Base-by-base conservation (phyloP, 495 filamentous ascomycete species). In the Acidiella bohemica region DNA sequence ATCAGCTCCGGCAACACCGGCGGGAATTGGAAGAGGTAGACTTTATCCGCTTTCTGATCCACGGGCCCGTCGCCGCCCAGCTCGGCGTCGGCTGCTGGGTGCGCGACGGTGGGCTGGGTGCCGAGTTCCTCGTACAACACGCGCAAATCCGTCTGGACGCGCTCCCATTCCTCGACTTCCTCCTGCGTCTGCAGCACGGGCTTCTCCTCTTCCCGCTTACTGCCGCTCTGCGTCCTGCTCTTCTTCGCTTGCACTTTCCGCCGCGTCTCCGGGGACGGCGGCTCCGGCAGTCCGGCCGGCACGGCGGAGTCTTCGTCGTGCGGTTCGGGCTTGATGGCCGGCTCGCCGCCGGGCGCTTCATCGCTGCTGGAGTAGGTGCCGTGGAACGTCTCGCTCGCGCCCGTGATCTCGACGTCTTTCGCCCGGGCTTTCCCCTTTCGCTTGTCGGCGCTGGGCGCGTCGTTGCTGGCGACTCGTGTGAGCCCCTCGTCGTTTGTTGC, bases 1-100 rank as follows among this genome's bases (percentile, higher is more conserved):
- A 13, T 31, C 11, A 80, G 59, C 3, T 69, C 66, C 13, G 76
- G 75, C 0, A 78, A 57, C 12, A 73, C 61, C 10, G 71, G 68
- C 14, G 76, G 76, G 41, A 81, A 65, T 55, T 80, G 76, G 57
- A 81, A 78, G 34, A 79, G 62, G 39, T 75, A 78, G 42, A 76
- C 56, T 32, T 67, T 65, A 18, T 69, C 68, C 21, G 68, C 68
- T 17, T 59, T 59, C 14, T 48, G 47, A 45, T 50, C 55, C 32
- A 65, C 58, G 18, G 47, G 46, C 42, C 53, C 56, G n/a, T 49
- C 54, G 9, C 59, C 43, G 28, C 66, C 62, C 1, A 38, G 50
- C 17, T 50, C 43, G 28, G 37, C 18, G 22, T 21, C n/a, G 6
- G 40, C 5, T n/a, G 22, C 27, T 13, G 44, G 9, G 25, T 27